phyloP scores from a whole-genome alignment of 2,329 filamentous ascomycete species.

The Cladosporium sp. region DNA sequence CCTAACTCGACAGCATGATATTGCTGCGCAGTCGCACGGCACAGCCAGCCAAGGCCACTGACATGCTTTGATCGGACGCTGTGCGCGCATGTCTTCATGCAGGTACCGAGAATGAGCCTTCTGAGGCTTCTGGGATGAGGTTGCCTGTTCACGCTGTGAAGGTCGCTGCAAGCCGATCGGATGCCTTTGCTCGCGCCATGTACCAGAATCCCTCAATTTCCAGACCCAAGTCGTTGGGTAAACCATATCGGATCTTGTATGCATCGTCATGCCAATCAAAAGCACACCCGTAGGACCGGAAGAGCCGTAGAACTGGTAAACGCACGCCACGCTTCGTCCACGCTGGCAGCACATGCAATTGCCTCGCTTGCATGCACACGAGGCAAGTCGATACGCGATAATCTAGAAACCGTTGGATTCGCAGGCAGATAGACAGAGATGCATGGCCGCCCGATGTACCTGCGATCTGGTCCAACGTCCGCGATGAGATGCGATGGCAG shows the following conservation, averaged over 20 bases:
- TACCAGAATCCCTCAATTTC: not conserved
- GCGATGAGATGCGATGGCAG: not conserved
- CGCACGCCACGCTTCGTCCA: not conserved
- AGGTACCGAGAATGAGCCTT: constrained; percentile 2
- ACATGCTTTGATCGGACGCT: not conserved
- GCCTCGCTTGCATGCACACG: not conserved
- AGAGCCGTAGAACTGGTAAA: not conserved
- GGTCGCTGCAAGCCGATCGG: not conserved
- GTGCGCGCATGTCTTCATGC: not conserved
- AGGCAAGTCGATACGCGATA: not conserved
- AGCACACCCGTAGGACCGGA: not conserved
- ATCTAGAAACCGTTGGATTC: not conserved
- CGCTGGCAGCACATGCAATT: not conserved
- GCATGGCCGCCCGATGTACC: not conserved
- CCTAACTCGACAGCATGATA: not conserved
- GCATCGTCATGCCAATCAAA: not conserved
- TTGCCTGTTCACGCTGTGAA: not conserved
- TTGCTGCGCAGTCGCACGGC: not conserved
- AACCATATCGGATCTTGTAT: not conserved
- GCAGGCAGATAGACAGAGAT: not conserved
- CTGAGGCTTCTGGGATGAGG: not conserved
- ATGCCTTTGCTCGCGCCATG: not conserved
- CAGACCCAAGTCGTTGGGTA: not conserved
- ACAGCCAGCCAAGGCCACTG: not conserved
- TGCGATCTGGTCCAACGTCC: not conserved